Percentiles rank a stretch among this genome's conserved stretches.
These are phyloP conservation scores for Neurospora sp. DNA, from an alignment of 2,329 filamentous ascomycete genomes.

Conservation along the genomic window DNA sequence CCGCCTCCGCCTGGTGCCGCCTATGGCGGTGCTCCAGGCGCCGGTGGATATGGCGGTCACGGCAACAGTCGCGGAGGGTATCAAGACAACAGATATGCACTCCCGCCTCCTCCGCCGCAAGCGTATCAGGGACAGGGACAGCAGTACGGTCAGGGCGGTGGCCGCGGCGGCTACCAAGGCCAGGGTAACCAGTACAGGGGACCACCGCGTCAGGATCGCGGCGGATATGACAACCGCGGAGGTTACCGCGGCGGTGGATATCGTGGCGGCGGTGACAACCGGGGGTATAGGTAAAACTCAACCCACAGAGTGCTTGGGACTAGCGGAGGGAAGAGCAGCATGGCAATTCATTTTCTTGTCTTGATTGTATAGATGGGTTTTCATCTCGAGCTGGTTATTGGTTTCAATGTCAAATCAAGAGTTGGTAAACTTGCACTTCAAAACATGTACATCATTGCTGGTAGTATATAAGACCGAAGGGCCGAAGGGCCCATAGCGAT, in stretches of 20 bases:
- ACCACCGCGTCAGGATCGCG: conserved; percentile 5
- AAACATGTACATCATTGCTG: background rate
- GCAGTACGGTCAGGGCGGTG: background rate
- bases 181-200: conserved; percentile 1
- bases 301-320: background rate
- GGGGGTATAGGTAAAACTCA: conserved; percentile 3
- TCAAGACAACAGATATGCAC: conserved; percentile 7
- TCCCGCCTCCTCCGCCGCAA: conserved; percentile 4
- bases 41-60: conserved; percentile 8
- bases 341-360: background rate
- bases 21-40: conserved; percentile 12
- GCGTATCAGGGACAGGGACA: background rate
- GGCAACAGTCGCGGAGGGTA: conserved; percentile 6
- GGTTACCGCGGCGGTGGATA: conserved; percentile 2
- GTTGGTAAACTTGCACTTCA: background rate
- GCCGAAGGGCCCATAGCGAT: background rate
- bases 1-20: conserved; percentile 31
- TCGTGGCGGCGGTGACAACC: conserved; percentile 2
- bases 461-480: background rate
- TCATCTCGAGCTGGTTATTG: background rate
- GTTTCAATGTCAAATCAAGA: background rate
- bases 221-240: conserved; percentile 1
- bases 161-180: conserved; percentile 4
- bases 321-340: background rate
- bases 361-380: background rate